Percentiles rank a stretch among this genome's conserved stretches.
phyloP scores from a whole-genome alignment of 2,329 filamentous ascomycete species.

The Cordyceps javanica region DNA sequence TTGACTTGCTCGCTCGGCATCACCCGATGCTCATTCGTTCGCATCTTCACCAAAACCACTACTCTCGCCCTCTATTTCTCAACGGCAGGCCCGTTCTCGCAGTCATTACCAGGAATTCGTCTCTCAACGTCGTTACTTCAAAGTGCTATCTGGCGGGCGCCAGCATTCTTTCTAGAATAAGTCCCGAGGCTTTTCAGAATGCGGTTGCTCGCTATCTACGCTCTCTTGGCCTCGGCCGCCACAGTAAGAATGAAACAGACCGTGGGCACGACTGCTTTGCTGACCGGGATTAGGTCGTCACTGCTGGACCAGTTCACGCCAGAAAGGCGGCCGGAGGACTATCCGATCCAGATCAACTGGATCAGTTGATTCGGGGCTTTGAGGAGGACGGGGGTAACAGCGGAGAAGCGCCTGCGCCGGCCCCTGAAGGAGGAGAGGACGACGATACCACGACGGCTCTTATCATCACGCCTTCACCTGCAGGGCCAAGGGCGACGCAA shows the following conservation, averaged over 20 bases:
- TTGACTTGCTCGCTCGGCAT: neutral
- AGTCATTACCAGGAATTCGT: neutral
- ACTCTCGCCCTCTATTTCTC: neutral
- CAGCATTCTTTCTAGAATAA: neutral
- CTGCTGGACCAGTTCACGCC: constrained; percentile 5
- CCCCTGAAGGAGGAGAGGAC: neutral
- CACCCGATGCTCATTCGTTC: constrained; percentile 6
- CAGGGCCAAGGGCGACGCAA: neutral
- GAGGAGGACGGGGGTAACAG: neutral
- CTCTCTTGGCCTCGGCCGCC: constrained; percentile 16
- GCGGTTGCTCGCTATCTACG: constrained; percentile 17
- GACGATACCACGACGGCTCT: neutral
- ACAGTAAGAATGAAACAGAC: constrained; percentile 14
- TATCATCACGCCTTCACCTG: neutral
- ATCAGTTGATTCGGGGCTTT: constrained; percentile 8
- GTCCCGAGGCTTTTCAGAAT: constrained; percentile 12
- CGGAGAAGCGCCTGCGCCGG: neutral
- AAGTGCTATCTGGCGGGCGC: neutral
- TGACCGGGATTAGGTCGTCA: neutral
- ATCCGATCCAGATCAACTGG: constrained; percentile 13
- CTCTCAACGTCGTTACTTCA: neutral
- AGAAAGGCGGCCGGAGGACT: constrained; percentile 1
- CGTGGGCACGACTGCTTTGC: neutral
- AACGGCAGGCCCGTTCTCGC: constrained; percentile 10
- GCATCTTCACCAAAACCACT: neutral